phyloP scores from a whole-genome alignment of 306 rosid genomes.

The Boehmeria nivea region DNA sequence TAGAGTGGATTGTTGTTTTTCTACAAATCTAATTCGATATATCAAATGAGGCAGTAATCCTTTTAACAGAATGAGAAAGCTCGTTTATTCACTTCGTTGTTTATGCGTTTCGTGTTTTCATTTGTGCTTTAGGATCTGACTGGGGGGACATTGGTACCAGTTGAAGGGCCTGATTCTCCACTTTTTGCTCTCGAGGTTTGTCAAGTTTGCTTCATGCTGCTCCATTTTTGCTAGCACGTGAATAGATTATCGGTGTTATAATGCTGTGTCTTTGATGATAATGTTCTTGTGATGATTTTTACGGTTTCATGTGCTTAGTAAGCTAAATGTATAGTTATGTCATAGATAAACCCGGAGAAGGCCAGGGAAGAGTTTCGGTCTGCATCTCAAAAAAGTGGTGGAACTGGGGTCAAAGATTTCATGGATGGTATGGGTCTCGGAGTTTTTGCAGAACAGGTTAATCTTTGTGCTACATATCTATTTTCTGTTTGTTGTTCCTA shows the following conservation, averaged over 20 bases:
- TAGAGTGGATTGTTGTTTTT: too few relatives aligned
- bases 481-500: constrained; percentile 13
- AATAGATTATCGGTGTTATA: constrained; percentile 9
- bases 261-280: constrained; percentile 10
- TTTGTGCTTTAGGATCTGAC: constrained; percentile 54
- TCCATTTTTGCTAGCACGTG: neutral
- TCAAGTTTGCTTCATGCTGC: constrained; percentile 9
- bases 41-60: too few relatives aligned
- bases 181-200: constrained; percentile 93
- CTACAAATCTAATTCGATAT: too few relatives aligned
- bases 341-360: constrained; percentile 89
- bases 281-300: constrained; percentile 8
- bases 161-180: constrained; percentile 93
- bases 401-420: constrained; percentile 82
- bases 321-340: constrained; percentile 37
- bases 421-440: constrained; percentile 99
- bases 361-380: constrained; percentile 85
- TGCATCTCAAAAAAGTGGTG: constrained; percentile 55
- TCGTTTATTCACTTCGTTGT: too few relatives aligned
- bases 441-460: constrained; percentile 88
- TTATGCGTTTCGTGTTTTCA: neutral
- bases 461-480: constrained; percentile 8
- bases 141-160: constrained; percentile 78
- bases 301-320: constrained; percentile 10
- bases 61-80: too few relatives aligned